Base-by-base conservation (phyloP, 2,329 filamentous ascomycete genomes). In the Diaporthe capsici region DNA sequence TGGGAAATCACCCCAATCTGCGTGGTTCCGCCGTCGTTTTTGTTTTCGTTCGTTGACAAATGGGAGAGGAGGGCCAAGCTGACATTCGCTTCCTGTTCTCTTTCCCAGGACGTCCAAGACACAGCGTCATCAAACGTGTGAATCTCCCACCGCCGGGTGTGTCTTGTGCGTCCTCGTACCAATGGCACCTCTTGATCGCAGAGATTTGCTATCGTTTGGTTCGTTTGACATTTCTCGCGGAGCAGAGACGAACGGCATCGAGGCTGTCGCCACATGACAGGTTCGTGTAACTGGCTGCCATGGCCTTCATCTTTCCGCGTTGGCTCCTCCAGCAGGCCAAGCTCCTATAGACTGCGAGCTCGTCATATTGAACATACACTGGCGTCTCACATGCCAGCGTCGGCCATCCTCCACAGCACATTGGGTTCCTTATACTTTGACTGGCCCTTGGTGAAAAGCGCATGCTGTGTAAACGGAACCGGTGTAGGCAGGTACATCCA, bases 171-270 rank as follows among this genome's bases (percentile, higher is more conserved):
- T 34, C 44, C 71, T 73, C 47, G 42, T 34, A 25, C 22, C 42
- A 20, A 76, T 74, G 71, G 31, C 71, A 53, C 51, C 55, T 49
- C 63, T 71, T 71, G 71, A 67, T 74, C 57, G 70, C 47, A 28
- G 28, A 68, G 55, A 47, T 55, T 42, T 65, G 49, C 71, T 44
- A 20, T 28, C 12, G 42, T 20, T 4, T 9, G n/a, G 57, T 31
- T 53, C 55, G 15, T 17, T 61, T 17, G 28, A 28, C 17, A 49
- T 61, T 37, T 31, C 31, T 57, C 4, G 31, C 34, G 57, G 31
- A 28, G 34, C 58, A 51, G 34, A 31, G 55, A 72, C 51, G 17
- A 34, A 53, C n/a, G 10, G 20, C 25, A 63, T 44, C 28, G 42
- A 42, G 51, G 49, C 28, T 34, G 57, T 28, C 6, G 47, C 28